Conservation (phyloP, 1,139 yeast genomes). For the Meyerozyma smithsonii region DNA sequence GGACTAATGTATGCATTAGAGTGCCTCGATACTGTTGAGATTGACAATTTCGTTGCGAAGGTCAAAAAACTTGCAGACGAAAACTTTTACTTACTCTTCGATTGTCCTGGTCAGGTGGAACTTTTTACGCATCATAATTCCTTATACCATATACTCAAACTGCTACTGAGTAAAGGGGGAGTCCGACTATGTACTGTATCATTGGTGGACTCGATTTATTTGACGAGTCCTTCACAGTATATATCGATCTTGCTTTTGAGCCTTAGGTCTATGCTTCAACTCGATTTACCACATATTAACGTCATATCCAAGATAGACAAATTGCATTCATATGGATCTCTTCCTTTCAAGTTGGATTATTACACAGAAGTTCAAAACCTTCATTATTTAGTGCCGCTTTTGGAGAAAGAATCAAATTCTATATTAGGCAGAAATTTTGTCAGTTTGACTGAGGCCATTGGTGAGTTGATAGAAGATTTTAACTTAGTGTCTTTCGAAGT, state of each 20-base stretch:
- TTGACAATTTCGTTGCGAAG: slow-evolving; percentile 57
- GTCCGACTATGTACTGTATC: slow-evolving; percentile 83
- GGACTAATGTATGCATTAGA: slow-evolving; percentile 90
- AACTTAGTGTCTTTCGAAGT: slow-evolving; percentile 88
- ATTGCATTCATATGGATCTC: slow-evolving; percentile 51
- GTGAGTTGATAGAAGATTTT: slow-evolving; percentile 81
- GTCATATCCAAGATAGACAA: slow-evolving; percentile 82
- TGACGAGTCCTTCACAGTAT: slow-evolving; percentile 87
- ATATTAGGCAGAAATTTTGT: slow-evolving; percentile 61
- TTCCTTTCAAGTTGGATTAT: slow-evolving; percentile 74
- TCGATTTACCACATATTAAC: slow-evolving; percentile 43
- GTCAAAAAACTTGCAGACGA: slow-evolving; percentile 55
- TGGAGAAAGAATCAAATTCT: slow-evolving; percentile 65
- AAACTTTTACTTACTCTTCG: slow-evolving; percentile 73
- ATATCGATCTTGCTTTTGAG: slow-evolving; percentile 79
- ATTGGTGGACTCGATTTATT: slow-evolving; percentile 77
- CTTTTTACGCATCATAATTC: slow-evolving; percentile 44
- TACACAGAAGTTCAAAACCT: slow-evolving; percentile 92
- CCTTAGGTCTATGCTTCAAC: slow-evolving; percentile 56
- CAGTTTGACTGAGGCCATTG: slow-evolving; percentile 70
- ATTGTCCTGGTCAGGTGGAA: slow-evolving; percentile 63
- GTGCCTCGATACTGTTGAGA: slow-evolving; percentile 36
- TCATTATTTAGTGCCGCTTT: slow-evolving; percentile 57
- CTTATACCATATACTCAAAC: slow-evolving; percentile 32
- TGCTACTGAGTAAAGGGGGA: slow-evolving; percentile 43